A percentile compares a stretch with the other conserved stretches of the same genome.
phyloP scores from a whole-genome alignment of 352 stramenopile genomes.

The Aphanomyces stellatus region DNA sequence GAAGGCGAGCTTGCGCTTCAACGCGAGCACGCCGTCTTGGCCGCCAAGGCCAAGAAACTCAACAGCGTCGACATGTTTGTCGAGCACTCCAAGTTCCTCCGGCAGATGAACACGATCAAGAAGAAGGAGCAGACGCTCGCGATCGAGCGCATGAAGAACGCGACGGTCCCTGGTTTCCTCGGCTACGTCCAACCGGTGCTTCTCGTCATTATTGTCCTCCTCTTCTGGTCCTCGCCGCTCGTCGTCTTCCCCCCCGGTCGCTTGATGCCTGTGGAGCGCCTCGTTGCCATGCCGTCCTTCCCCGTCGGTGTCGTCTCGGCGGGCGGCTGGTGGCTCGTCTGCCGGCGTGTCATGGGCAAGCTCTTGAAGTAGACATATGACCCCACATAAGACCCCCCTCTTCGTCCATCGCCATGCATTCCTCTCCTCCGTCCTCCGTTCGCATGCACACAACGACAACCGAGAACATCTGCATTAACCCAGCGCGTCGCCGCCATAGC shows the following conservation, averaged over 20 bases:
- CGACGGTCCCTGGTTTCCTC: conserved; percentile 34
- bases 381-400: too few relatives aligned
- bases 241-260: conserved; percentile 57
- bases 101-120: conserved; percentile 79
- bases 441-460: not conserved
- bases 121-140: conserved; percentile 77
- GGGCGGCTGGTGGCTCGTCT: conserved; percentile 65
- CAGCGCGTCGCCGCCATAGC: conserved; percentile 92
- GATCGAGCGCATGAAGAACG: conserved; percentile 54
- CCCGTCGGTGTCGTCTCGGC: conserved; percentile 63
- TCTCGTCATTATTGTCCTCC: conserved; percentile 41
- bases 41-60: conserved; percentile 24
- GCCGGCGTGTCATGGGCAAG: conserved; percentile 61
- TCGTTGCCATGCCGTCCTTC: conserved; percentile 71
- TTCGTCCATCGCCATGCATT: too few relatives aligned
- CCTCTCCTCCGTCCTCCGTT: not conserved
- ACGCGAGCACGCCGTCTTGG: not conserved
- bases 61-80: conserved; percentile 86
- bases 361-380: conserved; percentile 42
- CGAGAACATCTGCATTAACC: conserved; percentile 27
- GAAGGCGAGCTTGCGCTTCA: not conserved
- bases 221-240: conserved; percentile 75
- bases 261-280: conserved; percentile 67
- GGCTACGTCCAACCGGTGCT: conserved; percentile 35
- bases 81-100: conserved; percentile 77